Percentiles rank a stretch among this genome's conserved stretches.
These are phyloP conservation scores for Ramaria rubella DNA, from an alignment of 768 basidiomycete species.

Conservation along the genomic window DNA sequence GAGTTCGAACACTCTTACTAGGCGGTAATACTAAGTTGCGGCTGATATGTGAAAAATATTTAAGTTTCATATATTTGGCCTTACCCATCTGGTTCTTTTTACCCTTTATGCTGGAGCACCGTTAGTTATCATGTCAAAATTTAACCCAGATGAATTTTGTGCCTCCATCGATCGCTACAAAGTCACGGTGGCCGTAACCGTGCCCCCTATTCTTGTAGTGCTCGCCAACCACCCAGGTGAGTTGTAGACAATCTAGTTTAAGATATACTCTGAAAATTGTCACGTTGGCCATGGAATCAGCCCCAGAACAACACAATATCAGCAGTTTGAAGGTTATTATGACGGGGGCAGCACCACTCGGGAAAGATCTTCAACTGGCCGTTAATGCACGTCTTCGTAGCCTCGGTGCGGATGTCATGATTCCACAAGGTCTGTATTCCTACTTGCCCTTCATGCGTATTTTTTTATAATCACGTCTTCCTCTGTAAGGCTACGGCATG, in stretches of 20 bases:
- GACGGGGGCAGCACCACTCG: constrained; percentile 79
- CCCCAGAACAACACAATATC: constrained; percentile 58
- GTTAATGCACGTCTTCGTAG: constrained; percentile 34
- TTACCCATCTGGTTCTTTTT: constrained; percentile 52
- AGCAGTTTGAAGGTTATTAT: constrained; percentile 48
- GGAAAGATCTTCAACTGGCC: constrained; percentile 49
- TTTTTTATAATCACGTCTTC: neutral
- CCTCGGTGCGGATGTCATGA: constrained; percentile 34
- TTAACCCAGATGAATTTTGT: constrained; percentile 67
- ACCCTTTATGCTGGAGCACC: constrained; percentile 46
- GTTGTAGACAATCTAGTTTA: too few relatives aligned
- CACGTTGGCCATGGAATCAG: too few relatives aligned
- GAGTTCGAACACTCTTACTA: too few relatives aligned
- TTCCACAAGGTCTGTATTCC: constrained; percentile 37
- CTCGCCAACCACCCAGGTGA: constrained; percentile 63
- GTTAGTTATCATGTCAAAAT: constrained; percentile 54
- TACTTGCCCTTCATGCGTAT: neutral
- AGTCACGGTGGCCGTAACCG: constrained; percentile 52
- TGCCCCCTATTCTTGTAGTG: constrained; percentile 77
- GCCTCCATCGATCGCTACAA: constrained; percentile 58
- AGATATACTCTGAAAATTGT: too few relatives aligned
- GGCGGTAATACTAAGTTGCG: neutral
- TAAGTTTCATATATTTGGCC: constrained; percentile 28
- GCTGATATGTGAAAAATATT: neutral
- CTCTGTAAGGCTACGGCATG: neutral